Base-by-base conservation (phyloP, 345 rosid genomes). In the Lepidium didymum region DNA sequence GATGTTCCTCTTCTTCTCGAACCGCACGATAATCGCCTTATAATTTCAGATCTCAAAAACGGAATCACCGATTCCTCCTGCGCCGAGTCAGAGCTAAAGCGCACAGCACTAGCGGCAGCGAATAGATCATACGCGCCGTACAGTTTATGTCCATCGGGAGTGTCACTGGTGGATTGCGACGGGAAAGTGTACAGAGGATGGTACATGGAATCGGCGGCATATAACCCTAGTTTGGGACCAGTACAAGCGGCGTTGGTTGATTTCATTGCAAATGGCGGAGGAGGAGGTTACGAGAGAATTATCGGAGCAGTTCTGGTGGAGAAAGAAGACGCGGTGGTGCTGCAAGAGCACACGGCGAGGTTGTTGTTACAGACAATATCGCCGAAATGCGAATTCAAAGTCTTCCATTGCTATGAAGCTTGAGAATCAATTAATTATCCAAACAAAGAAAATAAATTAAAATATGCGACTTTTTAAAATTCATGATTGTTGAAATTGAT, bases 221-320 rank as follows among this genome's bases (percentile, higher is more conserved):
- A 83, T 80, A 94, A 91, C 51, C 99, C 99, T 0, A 94, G 97
- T 75, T n/a, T 94, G 57, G 96, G 97, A 1, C 99, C 97, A 4
- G 80, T 86, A 13, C 99, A 94, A 81, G 96, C 96, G 66, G 96
- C 99, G 73, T 13, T 94, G 62, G 87, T 91, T 77, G 93, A 91
- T 36, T 91, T 77, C 72, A 14, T 91, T 18, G 86, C 86, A 0
- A 81, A 72, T 1, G 80, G 86, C 0, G 84, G 87, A 3, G 96
- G 97, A 14, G 93, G 83, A 11, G 96, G 81, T 4, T 91, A 87
- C 50, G 96, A 87, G 78, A 77, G 81, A 64, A 94, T 94, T 75
- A 75, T 74, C 33, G 84, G 71, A 34, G 96, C 89, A 0, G 86
- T 83, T 27, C 44, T 94, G 77, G 96, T 89, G 74, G 99, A 94